Evolutionary conservation across 495 filamentous ascomycete species (phyloP).

Genomic region (Aspergillus avenaceus): DNA sequence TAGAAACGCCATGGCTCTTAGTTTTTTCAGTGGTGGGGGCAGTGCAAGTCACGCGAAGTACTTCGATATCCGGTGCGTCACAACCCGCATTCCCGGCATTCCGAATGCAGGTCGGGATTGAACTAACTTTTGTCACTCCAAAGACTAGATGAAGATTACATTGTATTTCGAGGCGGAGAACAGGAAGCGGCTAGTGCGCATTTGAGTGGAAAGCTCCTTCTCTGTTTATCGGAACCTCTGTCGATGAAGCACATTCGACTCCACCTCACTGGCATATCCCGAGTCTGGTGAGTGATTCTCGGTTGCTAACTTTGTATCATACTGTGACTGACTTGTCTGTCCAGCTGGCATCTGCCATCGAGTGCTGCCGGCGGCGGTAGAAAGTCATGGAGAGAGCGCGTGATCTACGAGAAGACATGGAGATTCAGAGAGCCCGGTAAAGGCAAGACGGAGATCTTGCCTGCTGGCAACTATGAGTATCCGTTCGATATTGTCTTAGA

Average conservation of each 20-base stretch:
- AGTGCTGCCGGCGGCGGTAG: conserved; percentile 40
- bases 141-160: conserved; percentile 74
- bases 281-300: conserved; percentile 56
- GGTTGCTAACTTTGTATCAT: background rate
- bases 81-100: conserved; percentile 6
- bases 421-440: conserved; percentile 46
- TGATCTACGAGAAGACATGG: conserved; percentile 55
- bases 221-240: conserved; percentile 66
- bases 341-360: conserved; percentile 47
- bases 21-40: conserved; percentile 45
- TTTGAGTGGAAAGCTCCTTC: conserved; percentile 68
- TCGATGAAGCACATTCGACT: conserved; percentile 70
- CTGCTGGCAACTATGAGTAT: conserved; percentile 83
- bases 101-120: conserved; percentile 7
- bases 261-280: conserved; percentile 65
- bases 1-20: conserved; percentile 42
- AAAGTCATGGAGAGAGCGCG: conserved; percentile 48
- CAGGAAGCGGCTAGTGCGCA: conserved; percentile 72
- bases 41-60: conserved; percentile 50
- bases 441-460: conserved; percentile 56
- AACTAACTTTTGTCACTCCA: conserved; percentile 8
- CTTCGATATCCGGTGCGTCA: conserved; percentile 52
- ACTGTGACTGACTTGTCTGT: conserved; percentile 9
- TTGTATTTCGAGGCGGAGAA: conserved; percentile 72
- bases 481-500: conserved; percentile 77